These are phyloP conservation scores for Argentina anserina DNA, from an alignment of 306 rosid species.

Conservation along the genomic window DNA sequence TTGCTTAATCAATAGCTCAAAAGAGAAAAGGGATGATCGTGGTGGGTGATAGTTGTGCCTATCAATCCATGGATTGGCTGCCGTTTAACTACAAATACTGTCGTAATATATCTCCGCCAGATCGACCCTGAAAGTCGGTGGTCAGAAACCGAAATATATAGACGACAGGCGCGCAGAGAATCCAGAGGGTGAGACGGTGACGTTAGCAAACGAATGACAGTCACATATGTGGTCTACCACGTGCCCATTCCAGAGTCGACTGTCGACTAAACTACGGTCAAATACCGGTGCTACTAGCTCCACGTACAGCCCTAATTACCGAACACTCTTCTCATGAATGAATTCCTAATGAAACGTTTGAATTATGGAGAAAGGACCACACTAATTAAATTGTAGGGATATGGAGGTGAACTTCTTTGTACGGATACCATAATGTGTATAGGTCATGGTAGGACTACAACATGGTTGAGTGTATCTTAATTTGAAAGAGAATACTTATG, in stretches of 20 bases:
- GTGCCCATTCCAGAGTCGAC: constrained; percentile 25
- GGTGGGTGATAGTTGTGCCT: constrained; percentile 17
- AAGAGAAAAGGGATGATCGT: background rate
- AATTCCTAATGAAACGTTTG: constrained; percentile 33
- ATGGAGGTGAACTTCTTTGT: background rate
- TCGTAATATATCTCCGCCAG: too few species aligned
- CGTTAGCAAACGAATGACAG: constrained; percentile 29
- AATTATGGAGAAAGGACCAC: constrained; percentile 47
- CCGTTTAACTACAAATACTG: constrained; percentile 14
- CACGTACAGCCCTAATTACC: constrained; percentile 49
- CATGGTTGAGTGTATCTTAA: background rate
- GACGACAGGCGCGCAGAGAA: constrained; percentile 5
- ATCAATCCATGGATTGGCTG: constrained; percentile 21
- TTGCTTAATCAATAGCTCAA: background rate
- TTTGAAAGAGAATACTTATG: background rate
- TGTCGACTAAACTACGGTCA: constrained; percentile 57
- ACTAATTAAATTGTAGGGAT: background rate
- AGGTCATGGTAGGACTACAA: background rate
- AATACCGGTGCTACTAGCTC: constrained; percentile 59
- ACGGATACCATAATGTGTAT: background rate
- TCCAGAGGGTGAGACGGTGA: constrained; percentile 23
- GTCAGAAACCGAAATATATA: background rate
- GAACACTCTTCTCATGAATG: background rate
- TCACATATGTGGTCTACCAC: constrained; percentile 26
- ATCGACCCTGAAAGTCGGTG: constrained; percentile 21